A percentile compares a stretch with the other conserved stretches of the same genome.
Evolutionary conservation across 192 early-diverging fungal species (phyloP).

Genomic region (Mortierella antarctica): DNA sequence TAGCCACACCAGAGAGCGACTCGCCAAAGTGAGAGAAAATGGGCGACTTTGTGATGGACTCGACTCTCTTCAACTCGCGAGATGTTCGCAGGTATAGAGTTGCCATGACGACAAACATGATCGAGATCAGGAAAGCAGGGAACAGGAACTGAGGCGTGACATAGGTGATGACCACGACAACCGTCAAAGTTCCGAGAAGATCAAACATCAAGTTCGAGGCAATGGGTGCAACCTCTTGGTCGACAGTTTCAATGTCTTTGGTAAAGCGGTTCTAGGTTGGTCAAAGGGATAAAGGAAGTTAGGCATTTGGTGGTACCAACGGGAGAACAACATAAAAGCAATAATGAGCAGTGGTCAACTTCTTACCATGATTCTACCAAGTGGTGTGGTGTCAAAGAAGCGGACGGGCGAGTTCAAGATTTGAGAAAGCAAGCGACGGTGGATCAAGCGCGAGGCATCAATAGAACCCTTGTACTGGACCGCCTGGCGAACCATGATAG

Average conservation of each 20-base stretch:
- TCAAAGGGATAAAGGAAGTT: no score
- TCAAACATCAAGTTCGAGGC: slow-evolving; percentile 65
- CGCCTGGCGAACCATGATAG: slow-evolving; percentile 52
- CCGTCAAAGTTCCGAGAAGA: slow-evolving; percentile 36
- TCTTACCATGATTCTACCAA: slow-evolving; percentile 72
- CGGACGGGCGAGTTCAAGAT: slow-evolving; percentile 51
- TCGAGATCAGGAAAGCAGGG: slow-evolving; percentile 51
- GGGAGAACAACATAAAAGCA: no score
- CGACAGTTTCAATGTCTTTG: slow-evolving; percentile 70
- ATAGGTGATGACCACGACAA: slow-evolving; percentile 48
- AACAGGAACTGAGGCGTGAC: slow-evolving; percentile 56
- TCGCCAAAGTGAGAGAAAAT: slow-evolving; percentile 86
- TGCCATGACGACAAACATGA: slow-evolving; percentile 70
- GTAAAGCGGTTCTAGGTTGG: slow-evolving; percentile 69
- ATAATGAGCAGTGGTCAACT: no score
- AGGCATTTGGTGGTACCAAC: no score
- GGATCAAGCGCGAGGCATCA: slow-evolving; percentile 67
- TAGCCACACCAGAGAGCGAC: slow-evolving; percentile 78
- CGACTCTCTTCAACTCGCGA: slow-evolving; percentile 91
- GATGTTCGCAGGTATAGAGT: slow-evolving; percentile 76
- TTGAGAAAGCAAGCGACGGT: slow-evolving; percentile 65
- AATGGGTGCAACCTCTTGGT: slow-evolving; percentile 59
- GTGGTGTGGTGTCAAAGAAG: slow-evolving; percentile 77
- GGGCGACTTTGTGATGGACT: slow-evolving; percentile 51
- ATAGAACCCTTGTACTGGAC: slow-evolving; percentile 64